phyloP scores from a whole-genome alignment of 169 alveolate genomes.

The Perkinsus marinus region DNA sequence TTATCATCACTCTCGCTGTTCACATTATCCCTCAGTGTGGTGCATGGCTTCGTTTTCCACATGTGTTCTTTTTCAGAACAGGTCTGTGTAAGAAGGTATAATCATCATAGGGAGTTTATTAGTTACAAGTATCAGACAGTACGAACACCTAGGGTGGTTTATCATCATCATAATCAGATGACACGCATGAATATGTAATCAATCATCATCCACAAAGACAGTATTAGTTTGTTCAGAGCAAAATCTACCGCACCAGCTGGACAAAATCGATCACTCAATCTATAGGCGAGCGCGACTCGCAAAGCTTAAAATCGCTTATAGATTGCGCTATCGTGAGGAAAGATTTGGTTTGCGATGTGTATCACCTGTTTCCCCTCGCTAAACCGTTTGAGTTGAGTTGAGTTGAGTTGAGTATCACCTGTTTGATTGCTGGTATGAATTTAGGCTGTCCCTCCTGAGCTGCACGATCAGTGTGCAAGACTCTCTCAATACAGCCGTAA shows the following conservation, averaged over 20 bases:
- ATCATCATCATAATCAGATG: background rate
- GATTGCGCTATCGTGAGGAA: background rate
- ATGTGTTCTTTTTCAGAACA: background rate
- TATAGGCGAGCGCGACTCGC: background rate
- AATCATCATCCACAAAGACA: background rate
- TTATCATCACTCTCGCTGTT: background rate
- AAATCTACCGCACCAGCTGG: background rate
- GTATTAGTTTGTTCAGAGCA: background rate
- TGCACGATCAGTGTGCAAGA: background rate
- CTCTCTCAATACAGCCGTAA: background rate
- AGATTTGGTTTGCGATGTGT: too few species aligned
- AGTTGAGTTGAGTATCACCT: too few species aligned
- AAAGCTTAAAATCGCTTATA: background rate
- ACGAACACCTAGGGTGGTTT: background rate
- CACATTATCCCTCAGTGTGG: background rate
- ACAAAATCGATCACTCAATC: background rate
- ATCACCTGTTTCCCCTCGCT: too few species aligned
- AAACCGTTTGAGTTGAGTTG: too few species aligned
- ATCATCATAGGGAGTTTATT: background rate
- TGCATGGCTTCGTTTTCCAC: background rate
- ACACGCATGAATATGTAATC: background rate
- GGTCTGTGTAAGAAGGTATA: background rate
- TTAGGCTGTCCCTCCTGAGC: background rate
- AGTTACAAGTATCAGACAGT: background rate
- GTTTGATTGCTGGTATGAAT: too few species aligned